Conservation (phyloP, 805 yeast genomes). For the Ogataea polymorpha region DNA sequence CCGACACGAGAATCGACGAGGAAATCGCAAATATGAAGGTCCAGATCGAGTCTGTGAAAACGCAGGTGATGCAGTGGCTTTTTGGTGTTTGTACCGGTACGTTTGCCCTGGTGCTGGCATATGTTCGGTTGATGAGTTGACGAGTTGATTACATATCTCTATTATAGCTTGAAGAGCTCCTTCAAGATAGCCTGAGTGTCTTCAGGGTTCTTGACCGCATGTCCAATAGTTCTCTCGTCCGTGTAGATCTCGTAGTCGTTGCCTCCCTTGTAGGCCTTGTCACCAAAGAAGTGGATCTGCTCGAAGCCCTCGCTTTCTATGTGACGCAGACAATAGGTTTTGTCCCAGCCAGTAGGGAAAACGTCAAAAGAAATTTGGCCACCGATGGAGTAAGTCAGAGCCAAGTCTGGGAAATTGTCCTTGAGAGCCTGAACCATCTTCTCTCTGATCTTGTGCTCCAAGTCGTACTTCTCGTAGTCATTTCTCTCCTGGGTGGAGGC, state of each 20-base stretch:
- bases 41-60: slow-evolving; percentile 92
- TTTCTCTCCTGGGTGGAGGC: slow-evolving; percentile 92
- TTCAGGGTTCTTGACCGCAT: slow-evolving; percentile 82
- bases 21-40: slow-evolving; percentile 92
- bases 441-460: slow-evolving; percentile 75
- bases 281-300: slow-evolving; percentile 96
- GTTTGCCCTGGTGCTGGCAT: slow-evolving; percentile 88
- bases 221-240: slow-evolving; percentile 94
- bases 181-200: slow-evolving; percentile 86
- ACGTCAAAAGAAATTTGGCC: slow-evolving; percentile 99
- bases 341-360: slow-evolving; percentile 99
- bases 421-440: slow-evolving; percentile 81
- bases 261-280: slow-evolving; percentile 96
- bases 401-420: slow-evolving; percentile 76
- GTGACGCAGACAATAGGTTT: slow-evolving; percentile 95
- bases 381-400: slow-evolving; percentile 95
- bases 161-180: slow-evolving; percentile 65
- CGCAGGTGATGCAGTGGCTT: slow-evolving; percentile 97
- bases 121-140: slow-evolving; percentile 60
- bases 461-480: slow-evolving; percentile 86
- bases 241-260: slow-evolving; percentile 95
- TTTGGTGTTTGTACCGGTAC: slow-evolving; percentile 99
- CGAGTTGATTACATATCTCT: not conserved
- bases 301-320: slow-evolving; percentile 81
- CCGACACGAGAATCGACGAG: slow-evolving; percentile 92